Base-by-base conservation (phyloP, 495 filamentous ascomycete species). In the Penicillium ochrochloron region DNA sequence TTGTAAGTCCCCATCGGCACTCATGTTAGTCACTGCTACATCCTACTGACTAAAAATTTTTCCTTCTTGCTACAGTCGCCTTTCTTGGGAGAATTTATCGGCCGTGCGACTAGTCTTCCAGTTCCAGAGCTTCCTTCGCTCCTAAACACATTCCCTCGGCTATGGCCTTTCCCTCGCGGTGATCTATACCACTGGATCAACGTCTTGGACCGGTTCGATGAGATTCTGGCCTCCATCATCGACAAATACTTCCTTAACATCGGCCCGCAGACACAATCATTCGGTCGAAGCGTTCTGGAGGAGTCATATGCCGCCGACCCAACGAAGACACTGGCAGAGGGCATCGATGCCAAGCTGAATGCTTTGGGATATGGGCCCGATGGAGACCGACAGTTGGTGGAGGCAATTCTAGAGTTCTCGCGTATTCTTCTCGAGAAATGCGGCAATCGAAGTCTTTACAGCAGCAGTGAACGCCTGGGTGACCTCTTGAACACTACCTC, bases 181-280 rank as follows among this genome's bases (percentile, higher is more conserved):
- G 96, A 99, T 70, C 82, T 98, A 48, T 98, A 98, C 71, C 93
- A 99, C 82, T 99, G 96, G 96, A 97, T 98, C 71, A 89, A 91
- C 35, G 84, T 97, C 44, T 81, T 99, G 52, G 94, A 99, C 78
- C 89, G 94, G 63, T 98, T 99, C 76, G 96, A 99, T 76, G 84
- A 85, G 64, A 86, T 97, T 61, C 80, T 98, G 19, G 92, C 96
- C 61, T 84, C 86, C 29, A 90, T 94, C 72, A 92, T 88, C 73
- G 82, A 89, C 39, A 90, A 88, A 68, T 98, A 99, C 78, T 87
- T 85, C 64, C 83, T 99, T 34, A 86, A 87, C 59, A 85, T 88
- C 55, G 92, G 92, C 5, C 92, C 93, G 9, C 95, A 99, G 73
- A 88, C 82, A 34, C 84, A 87, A 68, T 85, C 88, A 35, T 95